These are phyloP conservation scores for Candida sp. DNA, from an alignment of 1,139 yeast genomes.

Conservation along the genomic window DNA sequence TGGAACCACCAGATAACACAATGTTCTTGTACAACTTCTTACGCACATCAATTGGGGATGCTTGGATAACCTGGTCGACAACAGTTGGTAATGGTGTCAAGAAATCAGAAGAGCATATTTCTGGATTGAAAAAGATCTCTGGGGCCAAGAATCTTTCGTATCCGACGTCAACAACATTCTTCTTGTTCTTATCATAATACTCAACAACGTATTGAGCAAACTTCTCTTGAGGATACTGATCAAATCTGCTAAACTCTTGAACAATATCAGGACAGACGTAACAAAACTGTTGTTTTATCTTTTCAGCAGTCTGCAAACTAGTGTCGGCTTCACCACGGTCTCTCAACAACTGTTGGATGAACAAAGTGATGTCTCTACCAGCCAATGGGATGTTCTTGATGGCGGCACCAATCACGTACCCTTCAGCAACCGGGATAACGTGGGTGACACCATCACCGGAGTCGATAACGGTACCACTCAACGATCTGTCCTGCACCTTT, in stretches of 20 bases:
- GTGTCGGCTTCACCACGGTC: conserved; percentile 98
- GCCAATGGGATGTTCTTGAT: conserved; percentile 98
- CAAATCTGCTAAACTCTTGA: conserved; percentile 93
- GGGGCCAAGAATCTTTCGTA: conserved; percentile 98
- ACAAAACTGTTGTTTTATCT: conserved; percentile 95
- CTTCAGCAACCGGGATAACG: conserved; percentile 99
- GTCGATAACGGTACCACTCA: conserved; percentile 98
- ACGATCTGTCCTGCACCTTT: conserved; percentile 91
- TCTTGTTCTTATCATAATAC: conserved; percentile 68
- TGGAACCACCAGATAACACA: conserved; percentile 95
- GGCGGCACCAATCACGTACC: conserved; percentile 97
- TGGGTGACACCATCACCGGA: conserved; percentile 99
- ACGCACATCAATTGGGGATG: conserved; percentile 97
- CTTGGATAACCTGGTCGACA: conserved; percentile 94
- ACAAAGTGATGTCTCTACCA: conserved; percentile 95
- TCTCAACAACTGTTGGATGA: conserved; percentile 91
- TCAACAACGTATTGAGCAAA: conserved; percentile 95
- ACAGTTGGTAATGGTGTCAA: conserved; percentile 94
- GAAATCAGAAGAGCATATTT: conserved; percentile 94
- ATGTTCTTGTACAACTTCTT: conserved; percentile 95
- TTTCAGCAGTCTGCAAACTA: conserved; percentile 93
- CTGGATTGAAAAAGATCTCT: conserved; percentile 98
- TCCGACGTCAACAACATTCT: conserved; percentile 85
- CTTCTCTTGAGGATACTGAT: conserved; percentile 86
- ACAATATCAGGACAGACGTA: conserved; percentile 98